Evolutionary conservation across 1,284 basidiomycete species (phyloP).

Genomic region (Crepidotus sp.): DNA sequence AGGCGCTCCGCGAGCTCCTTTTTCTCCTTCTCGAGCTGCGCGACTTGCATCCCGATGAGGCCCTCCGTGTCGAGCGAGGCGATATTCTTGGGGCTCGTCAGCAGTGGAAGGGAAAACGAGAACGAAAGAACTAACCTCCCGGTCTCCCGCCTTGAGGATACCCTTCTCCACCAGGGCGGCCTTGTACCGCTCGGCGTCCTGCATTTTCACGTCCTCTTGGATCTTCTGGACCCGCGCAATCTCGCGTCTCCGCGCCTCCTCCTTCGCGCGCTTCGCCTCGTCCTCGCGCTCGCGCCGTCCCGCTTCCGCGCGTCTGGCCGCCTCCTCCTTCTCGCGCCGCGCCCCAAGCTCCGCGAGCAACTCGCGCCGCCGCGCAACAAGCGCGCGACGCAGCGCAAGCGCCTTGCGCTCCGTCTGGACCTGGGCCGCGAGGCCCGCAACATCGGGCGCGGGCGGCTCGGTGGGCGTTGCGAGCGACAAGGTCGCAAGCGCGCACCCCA

Average conservation of each 20-base stretch:
- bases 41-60: constrained; percentile 87
- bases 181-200: constrained; percentile 88
- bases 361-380: constrained; percentile 84
- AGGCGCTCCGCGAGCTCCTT: constrained; percentile 79
- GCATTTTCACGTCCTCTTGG: constrained; percentile 75
- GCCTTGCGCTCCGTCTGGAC: constrained; percentile 71
- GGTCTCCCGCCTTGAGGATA: constrained; percentile 70
- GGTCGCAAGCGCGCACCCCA: constrained; percentile 61
- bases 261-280: constrained; percentile 54
- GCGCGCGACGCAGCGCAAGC: constrained; percentile 65
- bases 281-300: constrained; percentile 68
- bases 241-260: constrained; percentile 36
- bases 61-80: constrained; percentile 82
- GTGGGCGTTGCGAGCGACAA: constrained; percentile 32
- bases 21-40: constrained; percentile 96
- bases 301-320: constrained; percentile 69
- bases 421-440: constrained; percentile 46
- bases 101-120: background rate
- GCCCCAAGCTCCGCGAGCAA: constrained; percentile 80
- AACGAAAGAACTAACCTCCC: constrained; percentile 41
- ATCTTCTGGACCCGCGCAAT: constrained; percentile 27
- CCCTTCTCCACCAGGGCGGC: constrained; percentile 80
- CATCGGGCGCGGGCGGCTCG: constrained; percentile 43
- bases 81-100: constrained; percentile 47
- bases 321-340: constrained; percentile 88